Evolutionary conservation across 139 green algal species (phyloP), one percentile per base, ranked within the genome.

Genomic region (Tetraselmis striata): DNA sequence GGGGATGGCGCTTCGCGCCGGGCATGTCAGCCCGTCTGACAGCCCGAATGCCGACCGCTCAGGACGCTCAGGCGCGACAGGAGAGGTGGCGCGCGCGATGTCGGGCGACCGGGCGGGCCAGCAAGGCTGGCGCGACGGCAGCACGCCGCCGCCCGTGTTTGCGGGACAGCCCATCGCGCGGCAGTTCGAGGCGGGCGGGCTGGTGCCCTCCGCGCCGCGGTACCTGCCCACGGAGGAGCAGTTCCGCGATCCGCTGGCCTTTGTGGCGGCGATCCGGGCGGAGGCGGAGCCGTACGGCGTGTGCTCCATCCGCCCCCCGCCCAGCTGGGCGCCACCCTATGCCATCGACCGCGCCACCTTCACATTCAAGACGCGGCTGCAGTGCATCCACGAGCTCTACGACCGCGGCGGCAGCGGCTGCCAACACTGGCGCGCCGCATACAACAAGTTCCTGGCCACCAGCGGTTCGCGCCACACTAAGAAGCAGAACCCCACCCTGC

Each of bases 241-340:
- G 76, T 98, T 92, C 82, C 29, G 82, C 1, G 89, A 98, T 83
- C 93, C 93, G 1, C 81, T 97, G 0, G 58, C 1, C 0, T 98
- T 94, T 84, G 93, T 98, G 29, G 81, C 78, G 1, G 87, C 79
- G 0, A 92, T 97, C 2, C 80, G 89, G 23, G 26, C 45, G 0
- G 28, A 85, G 30, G 93, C 90, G 2, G 91, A 95, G 82, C 45
- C 75, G 77, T 95, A 88, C 78, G 95, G 96, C 25, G 93, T 98
- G 59, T 95, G 91, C 5, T 88, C 89, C 75, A 97, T 99, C 77
- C 90, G 98, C 23, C 96, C 96, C 2, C 96, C 96, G 0, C 74
- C 82, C 0, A 85, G 84, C 30, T 98, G 91, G 91, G 78, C 85
- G 18, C 88, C 90, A 11, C 89, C 87, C 0, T 96, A 93, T 80